Conservation (phyloP, 2,329 filamentous ascomycete species). For the Xylaria sp. region DNA sequence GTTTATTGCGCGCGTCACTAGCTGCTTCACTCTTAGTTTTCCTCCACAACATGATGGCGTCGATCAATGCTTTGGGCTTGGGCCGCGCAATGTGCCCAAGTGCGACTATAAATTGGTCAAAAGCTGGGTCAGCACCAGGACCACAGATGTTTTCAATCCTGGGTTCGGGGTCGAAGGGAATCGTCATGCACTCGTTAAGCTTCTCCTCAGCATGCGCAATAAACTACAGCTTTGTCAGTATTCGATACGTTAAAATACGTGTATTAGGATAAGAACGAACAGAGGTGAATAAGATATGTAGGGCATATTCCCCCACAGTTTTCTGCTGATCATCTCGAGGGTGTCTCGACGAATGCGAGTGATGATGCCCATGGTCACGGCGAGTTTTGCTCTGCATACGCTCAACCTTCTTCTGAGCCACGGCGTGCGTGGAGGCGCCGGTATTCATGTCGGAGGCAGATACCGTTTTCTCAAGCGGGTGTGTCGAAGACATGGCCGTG, state of each 20-base stretch:
- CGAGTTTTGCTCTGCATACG: conserved; percentile 74
- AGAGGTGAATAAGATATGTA: conserved; percentile 95
- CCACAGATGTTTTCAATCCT: conserved; percentile 92
- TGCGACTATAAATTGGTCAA: conserved; percentile 93
- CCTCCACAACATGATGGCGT: conserved; percentile 98
- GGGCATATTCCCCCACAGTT: conserved; percentile 96
- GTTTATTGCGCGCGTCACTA: conserved; percentile 70
- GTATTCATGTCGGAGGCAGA: conserved; percentile 60
- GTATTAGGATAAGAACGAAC: conserved; percentile 59
- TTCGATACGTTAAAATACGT: conserved; percentile 2
- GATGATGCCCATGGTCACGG: conserved; percentile 78
- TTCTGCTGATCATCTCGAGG: conserved; percentile 82
- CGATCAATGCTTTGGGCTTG: conserved; percentile 94
- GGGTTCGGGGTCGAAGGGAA: conserved; percentile 82
- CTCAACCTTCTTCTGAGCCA: conserved; percentile 66
- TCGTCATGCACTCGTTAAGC: conserved; percentile 86
- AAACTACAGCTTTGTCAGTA: conserved; percentile 68
- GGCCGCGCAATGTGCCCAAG: conserved; percentile 94
- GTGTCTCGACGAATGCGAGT: conserved; percentile 79
- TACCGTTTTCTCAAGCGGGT: conserved; percentile 58
- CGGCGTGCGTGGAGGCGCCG: conserved; percentile 56
- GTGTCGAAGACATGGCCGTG: conserved; percentile 49
- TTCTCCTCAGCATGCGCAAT: conserved; percentile 97
- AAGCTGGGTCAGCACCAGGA: conserved; percentile 84
- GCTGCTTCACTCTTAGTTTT: conserved; percentile 95